A percentile compares a stretch with the other conserved stretches of the same genome.
Evolutionary conservation across 805 yeast species (phyloP).

Genomic region (Brettanomyces custersianus): DNA sequence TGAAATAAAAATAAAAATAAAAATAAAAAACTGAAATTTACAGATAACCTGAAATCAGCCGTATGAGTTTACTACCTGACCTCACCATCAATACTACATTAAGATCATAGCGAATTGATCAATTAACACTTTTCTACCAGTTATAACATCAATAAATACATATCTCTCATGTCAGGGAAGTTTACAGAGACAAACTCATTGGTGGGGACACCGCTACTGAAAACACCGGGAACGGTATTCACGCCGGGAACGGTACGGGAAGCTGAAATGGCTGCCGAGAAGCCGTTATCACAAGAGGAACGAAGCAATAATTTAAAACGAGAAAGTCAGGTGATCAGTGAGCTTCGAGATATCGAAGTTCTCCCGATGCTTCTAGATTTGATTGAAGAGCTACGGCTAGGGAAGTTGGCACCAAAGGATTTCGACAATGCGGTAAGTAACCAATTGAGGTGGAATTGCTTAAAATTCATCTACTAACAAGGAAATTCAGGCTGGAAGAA

Average conservation of each 20-base stretch:
- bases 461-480: neutral
- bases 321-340: slow-evolving; percentile 20
- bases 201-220: slow-evolving; percentile 2
- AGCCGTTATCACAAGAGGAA: slow-evolving; percentile 5
- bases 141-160: no score
- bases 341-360: slow-evolving; percentile 27
- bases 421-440: slow-evolving; percentile 30
- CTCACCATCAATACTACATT: no score
- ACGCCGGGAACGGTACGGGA: slow-evolving; percentile 3
- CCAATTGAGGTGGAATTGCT: neutral
- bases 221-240: neutral
- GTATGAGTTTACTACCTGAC: no score
- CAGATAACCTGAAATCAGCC: no score
- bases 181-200: no score
- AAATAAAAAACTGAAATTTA: no score
- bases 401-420: slow-evolving; percentile 33
- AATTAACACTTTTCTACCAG: no score
- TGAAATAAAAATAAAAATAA: no score
- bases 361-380: slow-evolving; percentile 32
- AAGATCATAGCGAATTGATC: no score
- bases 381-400: slow-evolving; percentile 30
- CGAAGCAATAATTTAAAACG: slow-evolving; percentile 12
- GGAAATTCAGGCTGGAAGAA: slow-evolving; percentile 29
- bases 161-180: no score
- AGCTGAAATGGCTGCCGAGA: slow-evolving; percentile 6